Conservation (phyloP, 768 basidiomycete genomes). For the Lactarius trivialis region DNA sequence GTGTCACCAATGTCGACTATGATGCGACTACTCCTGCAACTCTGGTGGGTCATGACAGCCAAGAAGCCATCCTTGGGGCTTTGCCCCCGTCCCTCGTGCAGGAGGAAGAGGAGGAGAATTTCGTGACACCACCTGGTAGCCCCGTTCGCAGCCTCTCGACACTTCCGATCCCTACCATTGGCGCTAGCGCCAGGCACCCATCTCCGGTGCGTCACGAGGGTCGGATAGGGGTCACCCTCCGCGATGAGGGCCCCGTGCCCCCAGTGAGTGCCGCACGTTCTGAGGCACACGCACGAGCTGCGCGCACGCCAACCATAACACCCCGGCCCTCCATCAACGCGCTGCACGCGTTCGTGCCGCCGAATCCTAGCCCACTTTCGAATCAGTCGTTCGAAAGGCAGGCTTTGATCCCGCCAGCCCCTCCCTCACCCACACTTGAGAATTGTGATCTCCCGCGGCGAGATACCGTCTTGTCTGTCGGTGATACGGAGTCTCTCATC, state of each 20-base stretch:
- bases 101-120: constrained; percentile 18
- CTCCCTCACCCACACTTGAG: neutral
- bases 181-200: constrained; percentile 9
- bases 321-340: constrained; percentile 7
- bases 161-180: constrained; percentile 2
- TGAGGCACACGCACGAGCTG: constrained; percentile 3
- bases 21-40: neutral
- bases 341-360: constrained; percentile 16
- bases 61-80: neutral
- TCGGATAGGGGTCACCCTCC: constrained; percentile 10
- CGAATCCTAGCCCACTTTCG: constrained; percentile 23
- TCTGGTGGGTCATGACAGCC: neutral
- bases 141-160: constrained; percentile 8
- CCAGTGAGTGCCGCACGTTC: constrained; percentile 8
- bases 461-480: constrained; percentile 17
- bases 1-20: constrained; percentile 1
- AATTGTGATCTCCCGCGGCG: neutral
- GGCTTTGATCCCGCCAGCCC: neutral
- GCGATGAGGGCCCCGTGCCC: constrained; percentile 17
- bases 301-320: constrained; percentile 7
- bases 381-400: constrained; percentile 17
- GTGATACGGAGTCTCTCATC: constrained; percentile 20
- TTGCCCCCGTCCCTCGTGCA: constrained; percentile 14
- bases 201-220: constrained; percentile 18
- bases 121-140: constrained; percentile 19